Evolutionary conservation across 2,329 filamentous ascomycete species (phyloP), one percentile per base, ranked within the genome.

Genomic region (Fusarium luffae): DNA sequence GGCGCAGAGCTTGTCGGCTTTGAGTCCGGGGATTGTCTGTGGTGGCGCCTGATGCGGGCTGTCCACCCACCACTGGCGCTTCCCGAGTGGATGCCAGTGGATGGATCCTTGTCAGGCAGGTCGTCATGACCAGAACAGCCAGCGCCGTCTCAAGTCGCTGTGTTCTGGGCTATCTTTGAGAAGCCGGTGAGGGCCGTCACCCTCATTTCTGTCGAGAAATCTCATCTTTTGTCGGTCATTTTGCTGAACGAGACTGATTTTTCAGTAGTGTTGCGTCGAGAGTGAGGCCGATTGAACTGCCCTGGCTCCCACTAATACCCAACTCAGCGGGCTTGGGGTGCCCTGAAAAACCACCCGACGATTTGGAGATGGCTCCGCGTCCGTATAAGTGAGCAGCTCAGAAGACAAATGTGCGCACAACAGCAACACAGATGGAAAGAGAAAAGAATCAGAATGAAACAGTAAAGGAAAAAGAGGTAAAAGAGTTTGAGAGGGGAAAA

Each of bases 31-130:
- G 70, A 73, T 74, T 71, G 68, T 63, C 67, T 73, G 70, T 64
- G 71, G 74, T 75, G 74, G 74, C 73, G 74, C 72, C 70, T 73
- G 68, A 72, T 75, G 73, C 73, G 67, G 71, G 73, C 65, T 75
- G 72, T 70, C 70, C 74, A 73, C 74, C 69, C 68, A 71, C 65
- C 68, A 71, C 54, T 75, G 74, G 73, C 70, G 74, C 70, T 75
- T 75, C 72, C 70, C 70, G 63, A 69, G 74, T 76, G 74, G 74
- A 76, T 75, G 74, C 65, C 65, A 74, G 58, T 63, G 54, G 66
- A 66, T 58, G 61, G 61, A 69, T 74, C 74, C 72, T 73, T 72
- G 74, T 74, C 71, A 66, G 58, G 70, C 71, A 76, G 71, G 66
- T 67, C 70, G 70, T 71, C 72, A 76, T 73, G 66, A 48, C 70